These are phyloP conservation scores for Rhododendron kiyosumense DNA, from an alignment of 148 eudicot species.

Conservation along the genomic window DNA sequence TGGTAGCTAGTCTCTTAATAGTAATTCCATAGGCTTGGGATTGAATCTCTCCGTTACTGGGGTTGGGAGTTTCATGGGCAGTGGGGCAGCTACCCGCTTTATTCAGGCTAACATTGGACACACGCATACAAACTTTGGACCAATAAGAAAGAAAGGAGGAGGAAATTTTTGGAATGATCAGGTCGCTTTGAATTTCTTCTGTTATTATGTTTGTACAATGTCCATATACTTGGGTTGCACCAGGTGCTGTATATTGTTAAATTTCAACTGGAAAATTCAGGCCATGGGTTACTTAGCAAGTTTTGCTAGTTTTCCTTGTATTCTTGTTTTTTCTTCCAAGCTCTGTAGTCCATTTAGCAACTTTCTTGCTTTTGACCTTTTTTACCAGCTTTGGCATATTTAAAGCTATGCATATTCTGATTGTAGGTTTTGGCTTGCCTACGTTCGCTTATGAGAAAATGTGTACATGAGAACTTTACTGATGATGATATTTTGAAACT, in stretches of 20 bases:
- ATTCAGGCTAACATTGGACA: background rate
- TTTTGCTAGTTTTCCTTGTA: background rate
- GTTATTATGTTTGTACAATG: background rate
- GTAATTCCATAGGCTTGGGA: too few species aligned
- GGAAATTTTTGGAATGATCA: background rate
- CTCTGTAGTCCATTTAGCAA: background rate
- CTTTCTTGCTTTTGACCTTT: background rate
- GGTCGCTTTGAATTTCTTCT: background rate
- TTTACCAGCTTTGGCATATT: background rate
- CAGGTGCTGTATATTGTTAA: background rate
- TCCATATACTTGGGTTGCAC: background rate
- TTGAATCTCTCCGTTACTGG: too few species aligned
- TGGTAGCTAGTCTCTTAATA: too few species aligned
- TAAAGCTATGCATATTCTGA: background rate
- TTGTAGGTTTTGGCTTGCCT: slow-evolving; percentile 31
- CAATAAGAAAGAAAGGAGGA: background rate
- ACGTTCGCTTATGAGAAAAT: slow-evolving; percentile 29
- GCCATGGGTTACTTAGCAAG: background rate
- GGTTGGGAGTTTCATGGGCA: background rate
- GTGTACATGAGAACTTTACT: slow-evolving; percentile 12
- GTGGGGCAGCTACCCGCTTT: background rate
- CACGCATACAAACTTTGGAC: background rate
- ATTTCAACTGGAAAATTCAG: background rate
- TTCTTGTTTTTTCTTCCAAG: background rate
- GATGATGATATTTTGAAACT: slow-evolving; percentile 20